These are phyloP conservation scores for Bruguiera sexangula DNA, from an alignment of 345 rosid genomes.

Conservation along the genomic window DNA sequence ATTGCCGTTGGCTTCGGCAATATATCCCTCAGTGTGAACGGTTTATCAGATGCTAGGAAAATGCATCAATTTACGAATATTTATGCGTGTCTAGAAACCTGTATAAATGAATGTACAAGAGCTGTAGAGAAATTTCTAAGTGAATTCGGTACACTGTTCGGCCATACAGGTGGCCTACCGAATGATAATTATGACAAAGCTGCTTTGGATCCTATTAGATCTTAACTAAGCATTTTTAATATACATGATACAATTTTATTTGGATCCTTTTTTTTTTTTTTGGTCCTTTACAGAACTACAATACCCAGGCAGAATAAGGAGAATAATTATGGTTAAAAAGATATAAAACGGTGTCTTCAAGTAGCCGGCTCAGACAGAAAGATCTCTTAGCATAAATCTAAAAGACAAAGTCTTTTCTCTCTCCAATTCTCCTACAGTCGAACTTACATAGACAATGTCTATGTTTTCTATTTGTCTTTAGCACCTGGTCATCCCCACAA, in stretches of 20 bases:
- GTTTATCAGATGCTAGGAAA: background rate
- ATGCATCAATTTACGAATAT: background rate
- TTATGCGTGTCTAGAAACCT: background rate
- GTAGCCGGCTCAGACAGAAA: slow-evolving; percentile 21
- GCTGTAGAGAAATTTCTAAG: too few species aligned
- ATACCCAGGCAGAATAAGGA: slow-evolving; percentile 10
- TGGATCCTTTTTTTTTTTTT: too few species aligned
- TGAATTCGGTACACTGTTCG: too few species aligned
- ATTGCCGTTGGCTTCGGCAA: too few species aligned
- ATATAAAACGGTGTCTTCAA: background rate
- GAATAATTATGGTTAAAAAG: background rate
- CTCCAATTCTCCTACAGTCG: background rate
- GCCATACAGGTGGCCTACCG: too few species aligned
- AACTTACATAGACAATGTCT: slow-evolving; percentile 1
- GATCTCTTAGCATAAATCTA: slow-evolving; percentile 9
- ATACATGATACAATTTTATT: too few species aligned
- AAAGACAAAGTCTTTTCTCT: slow-evolving; percentile 14
- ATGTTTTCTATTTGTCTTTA: slow-evolving; percentile 5
- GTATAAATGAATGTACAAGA: too few species aligned
- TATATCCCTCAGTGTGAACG: background rate
- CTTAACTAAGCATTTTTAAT: too few species aligned
- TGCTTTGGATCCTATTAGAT: too few species aligned
- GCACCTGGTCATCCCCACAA: background rate
- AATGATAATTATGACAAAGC: too few species aligned
- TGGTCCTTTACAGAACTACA: too few species aligned